Conservation (phyloP, 345 rosid species). For the Gossypioides kirkii region DNA sequence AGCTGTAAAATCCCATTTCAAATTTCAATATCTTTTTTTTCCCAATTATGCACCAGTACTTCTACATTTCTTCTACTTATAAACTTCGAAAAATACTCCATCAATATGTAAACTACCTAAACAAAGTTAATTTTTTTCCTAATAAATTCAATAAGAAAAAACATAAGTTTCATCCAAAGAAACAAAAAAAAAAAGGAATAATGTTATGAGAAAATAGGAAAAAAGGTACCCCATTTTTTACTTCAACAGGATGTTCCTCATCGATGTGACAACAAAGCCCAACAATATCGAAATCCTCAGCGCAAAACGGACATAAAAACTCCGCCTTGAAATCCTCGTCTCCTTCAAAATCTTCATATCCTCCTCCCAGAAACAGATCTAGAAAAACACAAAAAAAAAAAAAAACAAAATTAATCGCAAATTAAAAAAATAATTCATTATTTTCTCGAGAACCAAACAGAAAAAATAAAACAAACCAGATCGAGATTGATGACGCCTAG, state of each 20-base stretch:
- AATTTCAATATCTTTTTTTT: not conserved
- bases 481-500: constrained; percentile 38
- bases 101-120: not conserved
- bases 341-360: constrained; percentile 45
- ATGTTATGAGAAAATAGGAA: not conserved
- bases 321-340: constrained; percentile 63
- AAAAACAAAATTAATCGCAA: not conserved
- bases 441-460: not conserved
- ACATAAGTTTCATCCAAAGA: not conserved
- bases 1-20: constrained; percentile 1
- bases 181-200: not conserved
- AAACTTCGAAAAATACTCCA: not conserved
- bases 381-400: not conserved
- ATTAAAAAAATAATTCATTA: not conserved
- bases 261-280: constrained; percentile 88
- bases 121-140: constrained; percentile 1
- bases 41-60: not conserved
- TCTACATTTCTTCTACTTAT: not conserved
- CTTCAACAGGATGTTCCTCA: constrained; percentile 87
- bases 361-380: constrained; percentile 54
- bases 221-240: constrained; percentile 62
- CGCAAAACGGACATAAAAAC: constrained; percentile 75
- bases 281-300: constrained; percentile 76
- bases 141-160: not conserved
- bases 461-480: constrained; percentile 26